Base-by-base conservation (phyloP, 1,139 yeast genomes). In the Zygosaccharomyces sapae region DNA sequence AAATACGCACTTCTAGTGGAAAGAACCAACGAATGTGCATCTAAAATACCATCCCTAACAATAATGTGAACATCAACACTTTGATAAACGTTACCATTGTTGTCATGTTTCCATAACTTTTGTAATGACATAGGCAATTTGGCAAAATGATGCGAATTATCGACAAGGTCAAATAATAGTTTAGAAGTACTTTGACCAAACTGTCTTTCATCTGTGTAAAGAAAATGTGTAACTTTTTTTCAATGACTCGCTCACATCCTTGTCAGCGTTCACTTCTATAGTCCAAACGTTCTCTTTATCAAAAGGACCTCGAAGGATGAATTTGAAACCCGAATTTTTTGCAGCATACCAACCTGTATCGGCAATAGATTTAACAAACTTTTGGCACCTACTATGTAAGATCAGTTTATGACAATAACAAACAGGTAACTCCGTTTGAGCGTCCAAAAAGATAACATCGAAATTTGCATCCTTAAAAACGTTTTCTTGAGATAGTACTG, bases 1-100 rank as follows among this genome's bases (percentile, higher is more conserved):
- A 87, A 86, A 59, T 75, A 86, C 0, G 80, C 81, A 38, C 83
- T 77, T 48, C 95, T 68, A 0, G 79, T 65, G 3, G 71, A 61
- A 20, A 88, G 62, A 5, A 86, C 65, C 30, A 72, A 70, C 4
- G 83, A 75, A 56, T 80, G 80, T 4, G 55, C 55, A n/a, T 40
- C 33, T 1, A 56, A 7, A 3, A 36, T 38, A 3, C 59, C 60
- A 46, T 63, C 59, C 4, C 48, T 37, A 2, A 61, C 46, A 7
- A 39, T 33, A 5, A 65, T 48, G 6, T 35, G 43, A 6, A 56
- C 52, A 46, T 63, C 66, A 2, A 9, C 3, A 24, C 6, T 33
- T 16, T 12, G 25, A 3, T n/a, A 4, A 5, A 2, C 1, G 12
- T 18, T 27, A 9, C 36, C 36, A 7, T 29, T n/a, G 4, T 27